These are phyloP conservation scores for Stephania cephalantha DNA, from an alignment of 164 flowering plant species.

Conservation along the genomic window DNA sequence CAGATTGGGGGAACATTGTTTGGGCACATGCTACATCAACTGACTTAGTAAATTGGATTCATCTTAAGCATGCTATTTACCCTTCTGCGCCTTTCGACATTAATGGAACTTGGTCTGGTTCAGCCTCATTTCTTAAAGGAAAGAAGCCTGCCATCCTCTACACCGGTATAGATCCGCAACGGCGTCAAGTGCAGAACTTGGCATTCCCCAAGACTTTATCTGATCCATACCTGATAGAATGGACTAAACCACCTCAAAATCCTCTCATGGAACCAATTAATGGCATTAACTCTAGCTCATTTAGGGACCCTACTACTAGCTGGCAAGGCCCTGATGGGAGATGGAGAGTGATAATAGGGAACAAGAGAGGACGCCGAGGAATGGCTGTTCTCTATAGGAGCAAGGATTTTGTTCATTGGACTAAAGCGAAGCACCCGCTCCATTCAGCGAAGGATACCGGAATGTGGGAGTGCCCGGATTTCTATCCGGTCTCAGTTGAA, in stretches of 20 bases:
- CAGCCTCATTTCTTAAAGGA: constrained; percentile 43
- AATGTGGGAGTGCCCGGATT: constrained; percentile 86
- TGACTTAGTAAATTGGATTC: constrained; percentile 49
- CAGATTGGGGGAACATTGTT: constrained; percentile 62
- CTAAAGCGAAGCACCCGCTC: constrained; percentile 28
- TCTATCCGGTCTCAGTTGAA: constrained; percentile 40
- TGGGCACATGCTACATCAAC: constrained; percentile 76
- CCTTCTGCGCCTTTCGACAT: constrained; percentile 34
- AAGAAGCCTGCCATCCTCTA: constrained; percentile 38
- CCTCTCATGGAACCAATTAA: constrained; percentile 45
- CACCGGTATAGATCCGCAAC: constrained; percentile 32
- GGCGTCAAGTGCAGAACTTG: constrained; percentile 38
- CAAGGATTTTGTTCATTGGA: constrained; percentile 50
- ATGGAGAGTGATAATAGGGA: constrained; percentile 58
- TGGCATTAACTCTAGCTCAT: constrained; percentile 40
- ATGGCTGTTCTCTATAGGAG: constrained; percentile 48
- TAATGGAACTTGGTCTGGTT: constrained; percentile 47
- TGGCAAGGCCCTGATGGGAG: constrained; percentile 49
- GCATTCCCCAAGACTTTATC: constrained; percentile 51
- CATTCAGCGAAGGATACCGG: constrained; percentile 36
- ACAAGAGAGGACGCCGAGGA: constrained; percentile 33
- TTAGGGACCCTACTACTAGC: constrained; percentile 76
- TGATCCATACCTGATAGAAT: constrained; percentile 53
- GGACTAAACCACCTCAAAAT: constrained; percentile 48
- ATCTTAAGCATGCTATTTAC: constrained; percentile 27